These are phyloP conservation scores for Eucalyptus fibrosa DNA, from an alignment of 345 rosid genomes.

Conservation along the genomic window DNA sequence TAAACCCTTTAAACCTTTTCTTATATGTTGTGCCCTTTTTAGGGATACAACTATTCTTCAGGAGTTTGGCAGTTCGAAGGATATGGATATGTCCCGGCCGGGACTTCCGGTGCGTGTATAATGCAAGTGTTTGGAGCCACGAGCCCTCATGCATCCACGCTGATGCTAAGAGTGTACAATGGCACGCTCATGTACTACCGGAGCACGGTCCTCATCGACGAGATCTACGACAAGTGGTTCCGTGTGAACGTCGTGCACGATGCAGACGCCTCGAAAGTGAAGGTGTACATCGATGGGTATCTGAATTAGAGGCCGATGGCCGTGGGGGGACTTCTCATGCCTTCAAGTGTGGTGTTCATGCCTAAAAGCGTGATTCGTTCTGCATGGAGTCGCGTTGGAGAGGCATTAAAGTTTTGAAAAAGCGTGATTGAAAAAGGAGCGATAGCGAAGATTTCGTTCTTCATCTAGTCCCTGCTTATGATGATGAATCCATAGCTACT, in stretches of 20 bases:
- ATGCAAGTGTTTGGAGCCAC: slow-evolving; percentile 23
- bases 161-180: slow-evolving; percentile 22
- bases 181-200: slow-evolving; percentile 11
- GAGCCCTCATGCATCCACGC: not conserved
- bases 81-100: slow-evolving; percentile 9
- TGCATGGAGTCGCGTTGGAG: slow-evolving; percentile 35
- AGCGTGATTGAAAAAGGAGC: not conserved
- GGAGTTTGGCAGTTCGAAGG: slow-evolving; percentile 33
- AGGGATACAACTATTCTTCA: slow-evolving; percentile 19
- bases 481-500: not conserved
- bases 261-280: not conserved
- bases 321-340: slow-evolving; percentile 11
- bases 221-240: slow-evolving; percentile 17
- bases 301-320: slow-evolving; percentile 3
- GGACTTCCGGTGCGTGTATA: slow-evolving; percentile 15
- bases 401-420: slow-evolving; percentile 1
- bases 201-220: not conserved
- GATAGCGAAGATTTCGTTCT: not conserved
- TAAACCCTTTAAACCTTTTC: not conserved
- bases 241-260: slow-evolving; percentile 21
- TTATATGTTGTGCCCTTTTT: not conserved
- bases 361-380: not conserved
- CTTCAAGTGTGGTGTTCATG: slow-evolving; percentile 21
- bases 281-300: slow-evolving; percentile 11
- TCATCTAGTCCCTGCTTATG: not conserved